Percentiles rank a stretch among this genome's conserved stretches.
phyloP scores from a whole-genome alignment of 495 filamentous ascomycete genomes.

The Astrothelium macrocarpum region DNA sequence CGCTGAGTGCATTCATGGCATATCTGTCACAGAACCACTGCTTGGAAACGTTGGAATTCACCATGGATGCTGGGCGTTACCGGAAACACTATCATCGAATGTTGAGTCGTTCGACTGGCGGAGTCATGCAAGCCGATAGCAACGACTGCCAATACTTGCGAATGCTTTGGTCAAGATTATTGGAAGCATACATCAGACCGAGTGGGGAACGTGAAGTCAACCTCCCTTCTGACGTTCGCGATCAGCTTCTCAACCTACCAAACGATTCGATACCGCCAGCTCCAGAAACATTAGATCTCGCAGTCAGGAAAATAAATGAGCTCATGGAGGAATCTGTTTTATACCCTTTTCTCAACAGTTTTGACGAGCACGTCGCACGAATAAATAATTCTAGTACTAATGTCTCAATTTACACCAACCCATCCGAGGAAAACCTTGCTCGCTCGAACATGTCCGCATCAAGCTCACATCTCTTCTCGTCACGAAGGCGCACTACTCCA shows the following conservation, averaged over 20 bases:
- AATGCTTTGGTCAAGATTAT: constrained; percentile 57
- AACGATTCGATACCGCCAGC: constrained; percentile 55
- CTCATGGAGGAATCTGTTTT: constrained; percentile 95
- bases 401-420: constrained; percentile 15
- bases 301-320: constrained; percentile 85
- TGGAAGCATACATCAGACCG: constrained; percentile 66
- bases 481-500: constrained; percentile 15
- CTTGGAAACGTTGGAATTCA: constrained; percentile 94
- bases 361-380: constrained; percentile 25
- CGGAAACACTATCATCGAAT: constrained; percentile 58
- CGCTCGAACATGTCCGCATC: constrained; percentile 22
- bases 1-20: constrained; percentile 87
- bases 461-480: constrained; percentile 22
- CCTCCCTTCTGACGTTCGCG: constrained; percentile 74
- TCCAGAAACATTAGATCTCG: constrained; percentile 72
- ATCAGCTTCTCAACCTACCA: constrained; percentile 60
- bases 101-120: constrained; percentile 35
- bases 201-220: constrained; percentile 88
- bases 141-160: constrained; percentile 61
- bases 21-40: constrained; percentile 98
- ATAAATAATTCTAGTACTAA: constrained; percentile 9
- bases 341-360: constrained; percentile 63
- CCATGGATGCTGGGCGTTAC: constrained; percentile 90
- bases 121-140: constrained; percentile 36
- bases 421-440: constrained; percentile 18